These are phyloP conservation scores for Bruguiera parviflora DNA, from an alignment of 345 rosid genomes.

Conservation along the genomic window DNA sequence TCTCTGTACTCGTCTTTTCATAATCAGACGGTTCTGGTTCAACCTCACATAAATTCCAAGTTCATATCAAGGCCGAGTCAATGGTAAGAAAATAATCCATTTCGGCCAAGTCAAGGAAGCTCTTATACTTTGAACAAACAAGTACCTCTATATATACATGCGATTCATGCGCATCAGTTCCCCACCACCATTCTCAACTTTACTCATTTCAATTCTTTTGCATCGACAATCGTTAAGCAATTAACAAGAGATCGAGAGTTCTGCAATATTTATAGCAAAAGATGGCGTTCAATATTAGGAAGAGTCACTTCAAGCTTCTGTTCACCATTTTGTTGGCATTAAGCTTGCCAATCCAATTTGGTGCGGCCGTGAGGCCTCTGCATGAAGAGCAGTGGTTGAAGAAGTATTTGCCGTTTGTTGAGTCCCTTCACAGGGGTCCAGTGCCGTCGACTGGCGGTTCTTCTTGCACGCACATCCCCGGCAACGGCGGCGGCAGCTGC, in stretches of 20 bases:
- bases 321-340: conserved; percentile 9
- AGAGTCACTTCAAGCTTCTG: not conserved
- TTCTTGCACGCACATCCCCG: conserved; percentile 22
- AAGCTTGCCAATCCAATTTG: conserved; percentile 1
- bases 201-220: no score
- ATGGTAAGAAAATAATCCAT: not conserved
- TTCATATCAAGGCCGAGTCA: not conserved
- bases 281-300: conserved; percentile 1
- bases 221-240: no score
- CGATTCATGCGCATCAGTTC: no score
- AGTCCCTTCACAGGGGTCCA: conserved; percentile 25
- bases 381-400: conserved; percentile 8
- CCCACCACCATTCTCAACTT: not conserved
- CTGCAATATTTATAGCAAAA: not conserved
- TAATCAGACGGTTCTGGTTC: no score
- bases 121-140: not conserved
- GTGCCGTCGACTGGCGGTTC: conserved; percentile 14
- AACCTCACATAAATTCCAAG: not conserved
- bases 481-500: conserved; percentile 7
- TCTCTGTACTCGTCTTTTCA: no score
- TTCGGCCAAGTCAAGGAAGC: not conserved
- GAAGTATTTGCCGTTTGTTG: conserved; percentile 1
- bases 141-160: not conserved
- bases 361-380: conserved; percentile 25
- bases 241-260: no score